phyloP scores from a whole-genome alignment of 108 stramenopile species.

The Mayamaea pseudoterrestris region DNA sequence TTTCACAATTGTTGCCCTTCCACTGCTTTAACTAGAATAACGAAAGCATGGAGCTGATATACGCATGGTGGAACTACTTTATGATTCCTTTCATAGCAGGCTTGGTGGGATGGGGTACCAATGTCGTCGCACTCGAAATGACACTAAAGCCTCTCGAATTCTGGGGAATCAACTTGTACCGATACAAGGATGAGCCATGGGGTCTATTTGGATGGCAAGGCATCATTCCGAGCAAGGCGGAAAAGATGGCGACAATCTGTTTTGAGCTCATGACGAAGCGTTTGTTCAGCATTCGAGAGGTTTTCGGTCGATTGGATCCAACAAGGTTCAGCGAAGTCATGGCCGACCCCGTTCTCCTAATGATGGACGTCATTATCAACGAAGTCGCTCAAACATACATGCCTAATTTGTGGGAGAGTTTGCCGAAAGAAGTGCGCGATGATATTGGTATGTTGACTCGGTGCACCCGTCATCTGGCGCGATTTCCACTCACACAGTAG shows the following conservation, averaged over 20 bases:
- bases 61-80: slow-evolving; percentile 39
- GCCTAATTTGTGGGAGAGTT: slow-evolving; percentile 56
- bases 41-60: slow-evolving; percentile 20
- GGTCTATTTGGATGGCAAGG: slow-evolving; percentile 91
- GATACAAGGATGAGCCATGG: slow-evolving; percentile 71
- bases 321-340: slow-evolving; percentile 64
- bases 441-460: no score
- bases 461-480: no score
- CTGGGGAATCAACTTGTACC: slow-evolving; percentile 60
- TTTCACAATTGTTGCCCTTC: no score
- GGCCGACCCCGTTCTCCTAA: slow-evolving; percentile 60
- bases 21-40: no score
- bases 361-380: slow-evolving; percentile 77
- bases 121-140: slow-evolving; percentile 85
- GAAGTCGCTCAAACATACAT: slow-evolving; percentile 78
- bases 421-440: slow-evolving; percentile 70
- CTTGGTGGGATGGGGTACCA: slow-evolving; percentile 75
- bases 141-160: slow-evolving; percentile 88
- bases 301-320: slow-evolving; percentile 79
- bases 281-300: slow-evolving; percentile 74
- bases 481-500: no score
- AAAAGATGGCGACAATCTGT: slow-evolving; percentile 78
- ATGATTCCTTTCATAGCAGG: slow-evolving; percentile 39
- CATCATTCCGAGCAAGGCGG: slow-evolving; percentile 83
- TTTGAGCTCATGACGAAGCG: slow-evolving; percentile 85